A percentile compares a stretch with the other conserved stretches of the same genome.
phyloP scores from a whole-genome alignment of 2,329 filamentous ascomycete species.

The Hymenoscyphus scutula region DNA sequence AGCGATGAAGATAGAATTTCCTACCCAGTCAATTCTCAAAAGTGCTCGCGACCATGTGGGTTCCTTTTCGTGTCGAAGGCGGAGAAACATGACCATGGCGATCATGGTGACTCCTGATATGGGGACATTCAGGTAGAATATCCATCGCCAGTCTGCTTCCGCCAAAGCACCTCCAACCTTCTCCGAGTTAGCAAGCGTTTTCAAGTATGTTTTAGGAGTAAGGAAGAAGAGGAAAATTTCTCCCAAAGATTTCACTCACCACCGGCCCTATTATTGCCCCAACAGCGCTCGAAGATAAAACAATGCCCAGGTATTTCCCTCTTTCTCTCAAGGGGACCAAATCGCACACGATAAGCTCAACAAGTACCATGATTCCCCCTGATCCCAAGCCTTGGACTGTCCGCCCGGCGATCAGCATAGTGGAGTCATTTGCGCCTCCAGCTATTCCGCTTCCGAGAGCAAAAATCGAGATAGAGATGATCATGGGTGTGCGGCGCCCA shows the following conservation, averaged over 20 bases:
- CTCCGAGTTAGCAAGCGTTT: too few species aligned
- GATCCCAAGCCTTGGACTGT: not conserved
- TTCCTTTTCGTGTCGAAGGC: not conserved
- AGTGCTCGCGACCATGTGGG: not conserved
- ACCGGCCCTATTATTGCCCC: not conserved
- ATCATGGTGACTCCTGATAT: not conserved
- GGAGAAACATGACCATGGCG: not conserved
- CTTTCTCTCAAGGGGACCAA: not conserved
- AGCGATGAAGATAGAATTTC: not conserved
- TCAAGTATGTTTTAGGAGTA: too few species aligned
- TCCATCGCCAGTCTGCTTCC: not conserved
- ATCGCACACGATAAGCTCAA: not conserved
- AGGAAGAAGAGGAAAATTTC: too few species aligned
- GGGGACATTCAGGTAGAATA: not conserved
- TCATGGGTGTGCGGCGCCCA: not conserved
- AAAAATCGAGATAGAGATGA: not conserved
- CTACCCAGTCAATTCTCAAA: not conserved
- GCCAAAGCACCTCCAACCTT: not conserved
- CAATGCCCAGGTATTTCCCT: not conserved
- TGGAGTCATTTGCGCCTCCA: not conserved
- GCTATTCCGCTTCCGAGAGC: not conserved
- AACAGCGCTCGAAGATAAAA: not conserved
- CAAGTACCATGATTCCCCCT: not conserved
- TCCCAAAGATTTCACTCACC: not conserved
- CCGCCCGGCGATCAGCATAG: not conserved